Percentiles rank a stretch among this genome's conserved stretches.
phyloP scores from a whole-genome alignment of 805 yeast genomes.

The Millerozyma miso region DNA sequence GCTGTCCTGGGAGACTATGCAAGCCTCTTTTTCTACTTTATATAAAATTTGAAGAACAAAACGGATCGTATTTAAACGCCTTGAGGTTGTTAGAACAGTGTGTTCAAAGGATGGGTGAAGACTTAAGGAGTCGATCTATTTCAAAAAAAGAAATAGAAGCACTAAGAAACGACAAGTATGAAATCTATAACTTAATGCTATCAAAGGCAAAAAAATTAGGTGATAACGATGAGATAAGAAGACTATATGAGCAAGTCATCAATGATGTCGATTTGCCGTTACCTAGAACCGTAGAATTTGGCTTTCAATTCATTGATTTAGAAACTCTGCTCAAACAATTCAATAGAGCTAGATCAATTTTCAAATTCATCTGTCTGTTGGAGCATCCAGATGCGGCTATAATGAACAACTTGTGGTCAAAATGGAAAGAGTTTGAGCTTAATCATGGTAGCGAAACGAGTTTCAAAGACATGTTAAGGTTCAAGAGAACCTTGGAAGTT shows the following conservation, averaged over 20 bases:
- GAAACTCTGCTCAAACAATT: slow-evolving; percentile 54
- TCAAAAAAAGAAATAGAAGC: slow-evolving; percentile 9
- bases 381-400: slow-evolving; percentile 17
- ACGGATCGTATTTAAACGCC: slow-evolving; percentile 50
- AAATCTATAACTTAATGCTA: slow-evolving; percentile 14
- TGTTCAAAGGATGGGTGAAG: slow-evolving; percentile 4
- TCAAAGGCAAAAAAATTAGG: slow-evolving; percentile 6
- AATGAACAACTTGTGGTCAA: slow-evolving; percentile 44
- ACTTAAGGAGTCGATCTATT: slow-evolving; percentile 2
- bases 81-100: slow-evolving; percentile 19
- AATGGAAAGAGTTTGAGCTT: slow-evolving; percentile 75
- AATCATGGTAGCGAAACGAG: slow-evolving; percentile 65
- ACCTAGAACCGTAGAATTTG: slow-evolving; percentile 26
- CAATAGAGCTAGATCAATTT: slow-evolving; percentile 59
- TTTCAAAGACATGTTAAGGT: slow-evolving; percentile 68
- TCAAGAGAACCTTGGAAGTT: slow-evolving; percentile 42
- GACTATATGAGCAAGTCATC: slow-evolving; percentile 42
- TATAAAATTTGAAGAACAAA: slow-evolving; percentile 56
- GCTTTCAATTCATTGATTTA: slow-evolving; percentile 50
- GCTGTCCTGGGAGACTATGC: slow-evolving; percentile 38
- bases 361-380: slow-evolving; percentile 33
- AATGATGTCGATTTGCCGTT: slow-evolving; percentile 41
- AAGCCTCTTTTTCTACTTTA: slow-evolving; percentile 52
- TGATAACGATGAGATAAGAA: slow-evolving; percentile 19
- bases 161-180: slow-evolving; percentile 19